A percentile compares a stretch with the other conserved stretches of the same genome.
phyloP scores from a whole-genome alignment of 2,329 filamentous ascomycete genomes.

The Colletotrichum lindemuthianum region DNA sequence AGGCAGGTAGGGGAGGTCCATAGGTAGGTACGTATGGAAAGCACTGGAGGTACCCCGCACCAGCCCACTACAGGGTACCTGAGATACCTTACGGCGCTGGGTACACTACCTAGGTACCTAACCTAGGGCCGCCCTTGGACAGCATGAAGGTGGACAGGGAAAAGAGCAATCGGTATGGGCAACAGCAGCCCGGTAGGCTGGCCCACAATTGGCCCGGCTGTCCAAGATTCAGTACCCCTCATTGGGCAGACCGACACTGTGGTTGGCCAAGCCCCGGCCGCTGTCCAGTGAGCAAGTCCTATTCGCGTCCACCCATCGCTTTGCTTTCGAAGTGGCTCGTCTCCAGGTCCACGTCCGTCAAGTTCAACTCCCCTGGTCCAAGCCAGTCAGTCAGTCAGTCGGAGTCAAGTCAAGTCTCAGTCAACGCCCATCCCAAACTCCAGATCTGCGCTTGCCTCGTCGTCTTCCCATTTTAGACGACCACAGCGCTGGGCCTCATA shows the following conservation, averaged over 20 bases:
- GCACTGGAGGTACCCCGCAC: conserved; percentile 30
- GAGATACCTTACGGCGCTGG: background rate
- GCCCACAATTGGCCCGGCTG: conserved; percentile 18
- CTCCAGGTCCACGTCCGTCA: conserved; percentile 1
- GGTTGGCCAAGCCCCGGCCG: conserved; percentile 30
- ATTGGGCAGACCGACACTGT: conserved; percentile 30
- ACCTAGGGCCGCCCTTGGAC: no score
- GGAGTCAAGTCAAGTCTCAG: conserved; percentile 4
- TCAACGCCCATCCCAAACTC: background rate
- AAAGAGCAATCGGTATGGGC: conserved; percentile 20
- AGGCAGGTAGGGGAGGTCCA: background rate
- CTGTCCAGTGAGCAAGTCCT: conserved; percentile 9
- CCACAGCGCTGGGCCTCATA: background rate
- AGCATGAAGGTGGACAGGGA: conserved; percentile 6
- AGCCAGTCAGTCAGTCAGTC: background rate
- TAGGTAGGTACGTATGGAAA: conserved; percentile 1
- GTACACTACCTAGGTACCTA: background rate
- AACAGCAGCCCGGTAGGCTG: conserved; percentile 16
- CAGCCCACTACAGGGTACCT: conserved; percentile 5
- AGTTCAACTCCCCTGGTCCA: background rate
- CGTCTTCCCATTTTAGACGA: background rate
- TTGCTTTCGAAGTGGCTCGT: background rate
- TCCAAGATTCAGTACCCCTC: background rate
- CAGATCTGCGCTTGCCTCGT: background rate
- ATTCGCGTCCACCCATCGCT: background rate